These are phyloP conservation scores for Pichia exigua DNA, from an alignment of 805 yeast species.

Conservation along the genomic window DNA sequence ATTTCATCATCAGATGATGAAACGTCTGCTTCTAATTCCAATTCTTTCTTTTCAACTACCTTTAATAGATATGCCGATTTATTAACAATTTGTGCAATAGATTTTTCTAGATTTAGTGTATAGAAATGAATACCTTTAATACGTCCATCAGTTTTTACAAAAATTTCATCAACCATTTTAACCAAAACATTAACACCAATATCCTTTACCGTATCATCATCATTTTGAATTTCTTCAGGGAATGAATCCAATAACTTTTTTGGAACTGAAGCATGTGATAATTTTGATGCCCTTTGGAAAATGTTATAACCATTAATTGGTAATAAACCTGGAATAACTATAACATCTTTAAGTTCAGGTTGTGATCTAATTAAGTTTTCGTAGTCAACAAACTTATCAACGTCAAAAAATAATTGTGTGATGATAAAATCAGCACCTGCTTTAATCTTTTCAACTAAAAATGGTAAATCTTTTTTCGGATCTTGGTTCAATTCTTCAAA, in stretches of 20 bases:
- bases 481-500: constrained; percentile 55
- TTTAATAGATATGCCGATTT: constrained; percentile 46
- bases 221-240: constrained; percentile 51
- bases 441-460: constrained; percentile 69
- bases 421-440: constrained; percentile 95
- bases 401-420: constrained; percentile 88
- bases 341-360: constrained; percentile 35
- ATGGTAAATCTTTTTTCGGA: constrained; percentile 65
- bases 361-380: constrained; percentile 41
- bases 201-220: constrained; percentile 72
- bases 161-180: constrained; percentile 54
- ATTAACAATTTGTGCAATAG: constrained; percentile 78
- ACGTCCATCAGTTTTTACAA: constrained; percentile 43
- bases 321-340: constrained; percentile 82
- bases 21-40: constrained; percentile 34
- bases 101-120: constrained; percentile 85
- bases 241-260: constrained; percentile 41
- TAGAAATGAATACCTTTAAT: constrained; percentile 88
- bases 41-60: constrained; percentile 33
- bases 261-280: constrained; percentile 84
- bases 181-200: constrained; percentile 72
- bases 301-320: constrained; percentile 81
- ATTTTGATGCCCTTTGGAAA: constrained; percentile 80
- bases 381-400: constrained; percentile 62
- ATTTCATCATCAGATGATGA: constrained; percentile 27